Conservation (phyloP, 2,329 filamentous ascomycete species). For the Beauveria pseudobassiana region DNA sequence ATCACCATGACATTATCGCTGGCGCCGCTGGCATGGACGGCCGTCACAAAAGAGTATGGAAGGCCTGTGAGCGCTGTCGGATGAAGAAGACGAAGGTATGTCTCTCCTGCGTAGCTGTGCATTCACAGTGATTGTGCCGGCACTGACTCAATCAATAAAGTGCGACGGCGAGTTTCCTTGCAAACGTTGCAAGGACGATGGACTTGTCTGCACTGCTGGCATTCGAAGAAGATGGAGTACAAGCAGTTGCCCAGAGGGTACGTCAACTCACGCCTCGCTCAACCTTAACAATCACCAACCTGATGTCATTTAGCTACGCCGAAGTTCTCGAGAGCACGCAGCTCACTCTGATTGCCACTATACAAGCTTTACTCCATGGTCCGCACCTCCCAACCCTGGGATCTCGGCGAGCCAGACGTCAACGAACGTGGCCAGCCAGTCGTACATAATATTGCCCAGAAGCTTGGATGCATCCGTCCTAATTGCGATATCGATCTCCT, state of each 20-base stretch:
- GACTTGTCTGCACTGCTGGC: slow-evolving; percentile 55
- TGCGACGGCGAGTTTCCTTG: slow-evolving; percentile 60
- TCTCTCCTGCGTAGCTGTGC: background rate
- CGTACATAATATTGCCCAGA: slow-evolving; percentile 58
- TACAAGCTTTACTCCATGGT: slow-evolving; percentile 60
- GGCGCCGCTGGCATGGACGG: slow-evolving; percentile 38
- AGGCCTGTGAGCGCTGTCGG: slow-evolving; percentile 57
- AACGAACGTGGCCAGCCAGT: slow-evolving; percentile 57
- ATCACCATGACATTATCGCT: slow-evolving; percentile 30
- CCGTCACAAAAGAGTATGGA: slow-evolving; percentile 59
- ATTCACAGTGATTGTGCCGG: too few relatives aligned
- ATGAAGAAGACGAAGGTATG: slow-evolving; percentile 64
- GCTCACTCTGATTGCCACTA: slow-evolving; percentile 55
- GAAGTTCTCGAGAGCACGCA: slow-evolving; percentile 60
- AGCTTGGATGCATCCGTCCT: slow-evolving; percentile 56
- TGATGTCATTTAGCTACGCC: slow-evolving; percentile 40
- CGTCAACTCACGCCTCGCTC: slow-evolving; percentile 16
- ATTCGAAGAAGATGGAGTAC: slow-evolving; percentile 59
- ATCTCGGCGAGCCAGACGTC: slow-evolving; percentile 54
- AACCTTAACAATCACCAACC: background rate
- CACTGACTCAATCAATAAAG: slow-evolving; percentile 25
- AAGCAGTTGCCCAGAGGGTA: slow-evolving; percentile 58
- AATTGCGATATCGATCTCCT: slow-evolving; percentile 52
- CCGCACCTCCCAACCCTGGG: slow-evolving; percentile 49
- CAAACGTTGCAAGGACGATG: slow-evolving; percentile 60